A percentile compares a stretch with the other conserved stretches of the same genome.
Evolutionary conservation across 345 rosid species (phyloP).

Genomic region (Aethionema arabicum): DNA sequence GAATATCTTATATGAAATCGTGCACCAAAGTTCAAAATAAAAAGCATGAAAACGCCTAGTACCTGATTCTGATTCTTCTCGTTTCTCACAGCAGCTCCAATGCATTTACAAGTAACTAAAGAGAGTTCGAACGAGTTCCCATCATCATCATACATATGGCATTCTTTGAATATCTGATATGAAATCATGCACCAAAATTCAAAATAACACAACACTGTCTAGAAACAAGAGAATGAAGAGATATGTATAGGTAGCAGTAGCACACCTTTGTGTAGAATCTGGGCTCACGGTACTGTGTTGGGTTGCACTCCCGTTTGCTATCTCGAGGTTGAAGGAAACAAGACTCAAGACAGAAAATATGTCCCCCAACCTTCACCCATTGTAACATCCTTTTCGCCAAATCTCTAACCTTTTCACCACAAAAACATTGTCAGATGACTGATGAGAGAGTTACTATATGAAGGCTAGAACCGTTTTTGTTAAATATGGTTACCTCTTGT

Average conservation of each 20-base stretch:
- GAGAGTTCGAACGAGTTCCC: slow-evolving; percentile 82
- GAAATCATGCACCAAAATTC: slow-evolving; percentile 6
- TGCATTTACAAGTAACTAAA: slow-evolving; percentile 80
- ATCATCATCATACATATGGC: slow-evolving; percentile 47
- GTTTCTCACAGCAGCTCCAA: slow-evolving; percentile 92
- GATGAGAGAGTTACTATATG: slow-evolving; percentile 1
- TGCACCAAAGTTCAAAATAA: too few relatives aligned
- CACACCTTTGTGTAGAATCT: slow-evolving; percentile 86
- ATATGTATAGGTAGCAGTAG: not conserved
- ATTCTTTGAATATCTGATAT: slow-evolving; percentile 80
- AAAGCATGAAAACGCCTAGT: slow-evolving; percentile 19
- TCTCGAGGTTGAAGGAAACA: slow-evolving; percentile 97
- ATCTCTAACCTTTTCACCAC: slow-evolving; percentile 54
- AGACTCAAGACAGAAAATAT: slow-evolving; percentile 90
- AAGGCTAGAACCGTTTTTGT: not conserved
- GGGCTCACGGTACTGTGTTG: slow-evolving; percentile 97
- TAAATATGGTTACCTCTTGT: slow-evolving; percentile 55
- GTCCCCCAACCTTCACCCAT: slow-evolving; percentile 92
- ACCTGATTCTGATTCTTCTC: slow-evolving; percentile 98
- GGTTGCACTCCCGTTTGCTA: slow-evolving; percentile 70
- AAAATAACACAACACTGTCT: not conserved
- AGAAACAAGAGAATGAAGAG: slow-evolving; percentile 11
- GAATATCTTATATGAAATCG: too few relatives aligned
- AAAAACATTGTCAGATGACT: slow-evolving; percentile 1
- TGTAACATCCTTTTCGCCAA: slow-evolving; percentile 72